Base-by-base conservation (phyloP, 2,329 filamentous ascomycete species). In the Coniochaeta ligniaria region DNA sequence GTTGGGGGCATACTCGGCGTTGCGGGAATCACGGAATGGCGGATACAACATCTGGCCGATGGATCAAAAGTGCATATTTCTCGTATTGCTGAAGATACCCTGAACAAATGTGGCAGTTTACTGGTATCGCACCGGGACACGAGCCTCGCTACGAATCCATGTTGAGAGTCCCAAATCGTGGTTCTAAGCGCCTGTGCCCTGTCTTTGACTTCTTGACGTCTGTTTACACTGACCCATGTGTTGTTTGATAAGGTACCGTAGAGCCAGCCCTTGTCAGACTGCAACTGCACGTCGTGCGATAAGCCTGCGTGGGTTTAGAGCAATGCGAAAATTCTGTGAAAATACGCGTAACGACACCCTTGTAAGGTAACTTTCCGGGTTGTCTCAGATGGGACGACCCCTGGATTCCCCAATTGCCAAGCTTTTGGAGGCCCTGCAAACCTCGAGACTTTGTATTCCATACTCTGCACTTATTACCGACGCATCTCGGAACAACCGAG, bases 1-100 rank as follows among this genome's bases (percentile, higher is more conserved):
- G 56, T 58, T 31, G 31, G 38, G 62, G 65, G 62, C 66, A 66
- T 68, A 60, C 62, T 62, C 57, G 67, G 65, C 68, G 67, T 67
- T 67, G 41, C 41, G 41, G 43, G 41, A 35, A 52, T 52, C 57
- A 33, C 6, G 31, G 22, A 16, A 20, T 45, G 35, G 54, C 33
- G 54, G 56, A 61, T 31, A 54, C 57, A 31, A 60, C 43, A 56
- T 56, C 24, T 6, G 31, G 59, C 59, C 59, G 33, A 56, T 55
- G 45, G 59, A 45, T 43, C 28, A 60, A 55, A 60, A 60, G 35
- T 60, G 47, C 50, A 54, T 59, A 35, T 26, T 58, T 45, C 24
- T 20, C 54, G 31, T 24, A 57, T 57, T 35, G 54, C 54, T 57
- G 54, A 35, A 57, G 54, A 57, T 57, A 57, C 54, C 54, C 54